Evolutionary conservation across 2,329 filamentous ascomycete species (phyloP).

Genomic region (Ophiocordyceps australis): DNA sequence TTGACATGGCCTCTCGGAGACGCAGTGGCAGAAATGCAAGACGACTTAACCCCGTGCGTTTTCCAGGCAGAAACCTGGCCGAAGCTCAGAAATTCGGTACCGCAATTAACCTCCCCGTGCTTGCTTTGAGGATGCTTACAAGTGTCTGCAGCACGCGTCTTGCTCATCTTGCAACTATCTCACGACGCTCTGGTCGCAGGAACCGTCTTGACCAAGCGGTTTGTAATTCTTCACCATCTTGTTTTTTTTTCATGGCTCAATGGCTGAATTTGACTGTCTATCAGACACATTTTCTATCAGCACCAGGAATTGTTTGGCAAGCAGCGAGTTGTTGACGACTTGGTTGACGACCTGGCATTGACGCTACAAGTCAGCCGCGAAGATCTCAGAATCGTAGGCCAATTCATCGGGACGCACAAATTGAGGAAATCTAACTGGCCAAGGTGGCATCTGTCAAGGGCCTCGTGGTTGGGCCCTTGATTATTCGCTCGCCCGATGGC

Average conservation of each 20-base stretch:
- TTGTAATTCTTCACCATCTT: not conserved
- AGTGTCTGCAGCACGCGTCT: slow-evolving; percentile 26
- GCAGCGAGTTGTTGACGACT: slow-evolving; percentile 49
- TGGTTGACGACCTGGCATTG: slow-evolving; percentile 57
- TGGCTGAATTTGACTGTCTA: not conserved
- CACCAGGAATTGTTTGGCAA: slow-evolving; percentile 52
- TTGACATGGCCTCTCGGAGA: slow-evolving; percentile 9
- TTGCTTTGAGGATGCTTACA: not conserved
- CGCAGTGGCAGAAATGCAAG: slow-evolving; percentile 2
- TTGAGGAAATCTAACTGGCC: slow-evolving; percentile 3
- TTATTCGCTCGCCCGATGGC: slow-evolving; percentile 24
- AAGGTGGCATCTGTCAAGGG: slow-evolving; percentile 62
- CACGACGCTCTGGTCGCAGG: slow-evolving; percentile 39
- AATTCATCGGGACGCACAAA: too few relatives aligned
- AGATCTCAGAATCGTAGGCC: slow-evolving; percentile 49
- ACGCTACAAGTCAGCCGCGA: slow-evolving; percentile 47
- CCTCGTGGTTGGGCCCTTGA: slow-evolving; percentile 41
- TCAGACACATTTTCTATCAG: slow-evolving; percentile 65
- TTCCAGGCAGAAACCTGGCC: slow-evolving; percentile 26
- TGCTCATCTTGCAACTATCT: slow-evolving; percentile 39
- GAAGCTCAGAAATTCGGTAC: slow-evolving; percentile 37
- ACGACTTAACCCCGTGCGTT: slow-evolving; percentile 11
- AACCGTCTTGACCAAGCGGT: slow-evolving; percentile 44
- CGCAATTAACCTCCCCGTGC: too few relatives aligned
- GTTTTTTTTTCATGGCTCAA: not conserved